phyloP scores from a whole-genome alignment of 2,329 filamentous ascomycete genomes.

The Fusarium poae region DNA sequence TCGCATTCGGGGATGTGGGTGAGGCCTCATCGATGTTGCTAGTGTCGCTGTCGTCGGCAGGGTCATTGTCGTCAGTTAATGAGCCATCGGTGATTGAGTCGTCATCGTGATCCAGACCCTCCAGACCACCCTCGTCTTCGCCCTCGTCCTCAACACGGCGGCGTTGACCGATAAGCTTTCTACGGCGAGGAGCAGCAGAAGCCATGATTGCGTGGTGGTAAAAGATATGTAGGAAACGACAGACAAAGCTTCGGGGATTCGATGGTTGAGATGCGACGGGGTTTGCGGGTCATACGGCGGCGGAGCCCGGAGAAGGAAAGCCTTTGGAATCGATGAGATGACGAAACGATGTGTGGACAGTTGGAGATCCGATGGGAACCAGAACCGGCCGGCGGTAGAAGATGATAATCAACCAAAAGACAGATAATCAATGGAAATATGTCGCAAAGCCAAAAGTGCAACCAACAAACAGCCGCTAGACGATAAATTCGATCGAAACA shows the following conservation, averaged over 20 bases:
- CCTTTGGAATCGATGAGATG: conserved; percentile 30
- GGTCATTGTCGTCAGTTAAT: conserved; percentile 72
- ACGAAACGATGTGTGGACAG: conserved; percentile 39
- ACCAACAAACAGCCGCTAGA: conserved; percentile 47
- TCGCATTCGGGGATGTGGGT: conserved; percentile 60
- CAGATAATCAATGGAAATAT: conserved; percentile 40
- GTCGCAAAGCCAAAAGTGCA: conserved; percentile 33
- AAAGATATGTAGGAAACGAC: conserved; percentile 49
- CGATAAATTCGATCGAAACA: conserved; percentile 40
- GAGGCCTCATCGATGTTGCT: conserved; percentile 71
- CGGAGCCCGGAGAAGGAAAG: conserved; percentile 33
- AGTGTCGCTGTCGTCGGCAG: conserved; percentile 72
- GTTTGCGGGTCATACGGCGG: conserved; percentile 50
- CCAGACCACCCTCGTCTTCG: conserved; percentile 73
- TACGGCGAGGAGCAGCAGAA: conserved; percentile 64
- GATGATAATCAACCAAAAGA: conserved; percentile 38
- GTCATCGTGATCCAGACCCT: conserved; percentile 70
- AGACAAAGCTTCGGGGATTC: conserved; percentile 51
- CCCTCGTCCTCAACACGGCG: conserved; percentile 78
- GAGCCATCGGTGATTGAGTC: conserved; percentile 76
- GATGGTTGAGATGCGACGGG: conserved; percentile 44
- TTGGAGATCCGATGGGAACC: conserved; percentile 37
- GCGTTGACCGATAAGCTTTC: conserved; percentile 75
- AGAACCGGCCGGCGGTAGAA: conserved; percentile 49
- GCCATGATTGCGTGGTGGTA: conserved; percentile 52